Conservation (phyloP, 768 basidiomycete species). For the Jaapia argillacea region DNA sequence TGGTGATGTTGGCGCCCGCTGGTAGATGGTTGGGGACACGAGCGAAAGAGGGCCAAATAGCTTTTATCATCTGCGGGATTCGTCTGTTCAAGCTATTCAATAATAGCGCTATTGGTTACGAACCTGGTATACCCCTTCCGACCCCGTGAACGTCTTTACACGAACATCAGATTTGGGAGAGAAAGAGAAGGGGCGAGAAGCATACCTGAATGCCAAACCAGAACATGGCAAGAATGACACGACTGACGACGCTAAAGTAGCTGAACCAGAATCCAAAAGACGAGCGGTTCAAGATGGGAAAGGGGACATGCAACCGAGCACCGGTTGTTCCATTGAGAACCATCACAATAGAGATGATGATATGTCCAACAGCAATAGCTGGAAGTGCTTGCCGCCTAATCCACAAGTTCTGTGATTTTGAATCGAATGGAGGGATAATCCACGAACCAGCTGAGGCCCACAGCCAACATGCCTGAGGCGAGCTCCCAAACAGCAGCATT, state of each 20-base stretch:
- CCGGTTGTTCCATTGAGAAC: slow-evolving; percentile 74
- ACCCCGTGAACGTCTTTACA: slow-evolving; percentile 42
- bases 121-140: slow-evolving; percentile 71
- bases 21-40: slow-evolving; percentile 57
- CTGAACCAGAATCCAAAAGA: slow-evolving; percentile 88
- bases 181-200: slow-evolving; percentile 1
- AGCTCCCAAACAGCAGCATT: slow-evolving; percentile 37
- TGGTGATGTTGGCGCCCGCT: slow-evolving; percentile 49
- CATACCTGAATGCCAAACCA: slow-evolving; percentile 70
- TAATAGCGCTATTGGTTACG: slow-evolving; percentile 6
- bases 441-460: slow-evolving; percentile 59
- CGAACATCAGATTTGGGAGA: neutral
- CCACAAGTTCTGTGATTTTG: slow-evolving; percentile 1
- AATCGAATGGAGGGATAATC: neutral
- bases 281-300: slow-evolving; percentile 72
- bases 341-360: slow-evolving; percentile 64
- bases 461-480: slow-evolving; percentile 64
- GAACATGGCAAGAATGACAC: slow-evolving; percentile 68
- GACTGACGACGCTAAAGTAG: slow-evolving; percentile 76
- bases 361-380: slow-evolving; percentile 64
- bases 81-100: neutral
- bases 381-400: slow-evolving; percentile 54
- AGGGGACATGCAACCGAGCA: slow-evolving; percentile 67
- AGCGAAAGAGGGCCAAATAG: slow-evolving; percentile 70
- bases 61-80: slow-evolving; percentile 50